Base-by-base conservation (phyloP, 306 rosid species). In the Fragaria nilgerrensis region DNA sequence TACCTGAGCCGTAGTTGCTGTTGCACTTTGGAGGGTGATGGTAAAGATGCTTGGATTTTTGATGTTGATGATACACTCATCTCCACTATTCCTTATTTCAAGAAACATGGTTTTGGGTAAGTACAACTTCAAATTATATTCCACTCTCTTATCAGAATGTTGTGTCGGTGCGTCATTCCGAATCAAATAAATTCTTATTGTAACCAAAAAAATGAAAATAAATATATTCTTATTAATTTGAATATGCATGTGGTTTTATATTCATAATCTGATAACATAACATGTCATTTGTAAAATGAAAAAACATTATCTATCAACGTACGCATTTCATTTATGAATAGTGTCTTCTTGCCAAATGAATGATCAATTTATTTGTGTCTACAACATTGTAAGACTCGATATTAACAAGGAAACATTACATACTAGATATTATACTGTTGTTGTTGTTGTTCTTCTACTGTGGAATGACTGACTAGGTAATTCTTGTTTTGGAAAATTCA, bases 31-130 rank as follows among this genome's bases (percentile, higher is more conserved):
- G 69, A 83, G 77, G 92, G 85, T 71, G 93, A 88, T 68, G 95
- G 88, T 64, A 84, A 79, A 81, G 92, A 93, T 82, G 90, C 95
- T 22, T 89, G 93, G 88, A 80, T 86, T 76, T 90, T 92, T 87
- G 83, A 90, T 44, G 84, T 89, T 88, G 93, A 90, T 68, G 90
- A 89, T 37, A 88, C 94, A 34, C 89, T 89, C 79, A 72, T 93
- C 83, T 91, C 95, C 86, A 91, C 94, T 47, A 79, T 91, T 37
- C 88, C 91, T 74, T 89, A 86, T 83, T 89, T 25, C 76, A 87
- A 79, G 78, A 86, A 75, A 19, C 88, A 88, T 73, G 83, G 77
- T 44, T 84, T 86, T 48, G 86, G 92, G 88, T 79, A 76, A 83
- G 87, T 65, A n/a, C n/a, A 29, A 2, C 27, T 25, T 56, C 27